Evolutionary conservation across 768 basidiomycete species (phyloP), one percentile per base, ranked within the genome.

Genomic region (Punctularia strigosozonata): DNA sequence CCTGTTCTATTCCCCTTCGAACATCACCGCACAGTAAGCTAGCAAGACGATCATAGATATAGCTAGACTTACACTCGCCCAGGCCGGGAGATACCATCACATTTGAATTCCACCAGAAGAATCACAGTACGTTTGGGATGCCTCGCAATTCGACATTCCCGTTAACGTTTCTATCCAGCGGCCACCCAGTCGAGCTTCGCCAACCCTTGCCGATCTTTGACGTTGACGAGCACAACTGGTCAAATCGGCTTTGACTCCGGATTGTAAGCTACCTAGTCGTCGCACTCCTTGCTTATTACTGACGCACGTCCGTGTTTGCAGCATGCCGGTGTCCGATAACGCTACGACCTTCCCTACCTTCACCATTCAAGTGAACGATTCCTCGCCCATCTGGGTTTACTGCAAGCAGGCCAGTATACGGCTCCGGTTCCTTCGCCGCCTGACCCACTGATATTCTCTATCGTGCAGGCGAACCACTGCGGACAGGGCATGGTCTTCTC

Each of bases 401-500:
- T 76, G 75, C 51, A 56, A 57, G 2, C 73, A 75, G 47, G n/a
- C n/a, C n/a, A n/a, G n/a, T n/a, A n/a, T n/a, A n/a, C n/a, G n/a
- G n/a, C n/a, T n/a, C n/a, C n/a, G n/a, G n/a, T n/a, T n/a, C n/a
- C n/a, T n/a, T n/a, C n/a, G n/a, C n/a, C n/a, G n/a, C n/a, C n/a
- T n/a, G n/a, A n/a, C n/a, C n/a, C n/a, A n/a, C n/a, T n/a, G n/a
- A n/a, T n/a, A n/a, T n/a, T n/a, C n/a, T n/a, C n/a, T n/a, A n/a
- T n/a, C n/a, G n/a, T n/a, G n/a, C n/a, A n/a, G n/a, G 36, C 43
- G 2, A 54, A 47, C 31, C 76, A 79, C 51, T 77, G 76, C 49
- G 65, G 63, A 0, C 50, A 57, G 31, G 75, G 75, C 35, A 78
- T 77, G 77, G 73, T 77, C 36, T 76, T 76, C 55, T 53, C 70